These are phyloP conservation scores for Ascocoryne sarcoides DNA, from an alignment of 2,329 filamentous ascomycete species.

Conservation along the genomic window DNA sequence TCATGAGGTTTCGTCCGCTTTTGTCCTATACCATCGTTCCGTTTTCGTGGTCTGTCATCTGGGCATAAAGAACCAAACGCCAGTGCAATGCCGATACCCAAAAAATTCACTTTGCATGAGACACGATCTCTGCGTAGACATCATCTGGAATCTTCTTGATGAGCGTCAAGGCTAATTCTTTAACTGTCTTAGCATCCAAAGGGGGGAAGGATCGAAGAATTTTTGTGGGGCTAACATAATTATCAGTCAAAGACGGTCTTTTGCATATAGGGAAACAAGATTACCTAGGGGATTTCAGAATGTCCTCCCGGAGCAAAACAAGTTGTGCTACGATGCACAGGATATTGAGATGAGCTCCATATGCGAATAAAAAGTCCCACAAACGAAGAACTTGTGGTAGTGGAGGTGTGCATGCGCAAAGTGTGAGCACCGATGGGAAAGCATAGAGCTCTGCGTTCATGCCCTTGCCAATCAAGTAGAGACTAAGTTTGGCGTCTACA, in stretches of 20 bases:
- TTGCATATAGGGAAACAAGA: conserved; percentile 22
- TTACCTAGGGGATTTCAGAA: conserved; percentile 77
- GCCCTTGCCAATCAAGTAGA: conserved; percentile 76
- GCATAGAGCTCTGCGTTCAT: conserved; percentile 93
- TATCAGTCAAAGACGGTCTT: conserved; percentile 3
- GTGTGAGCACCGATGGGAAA: conserved; percentile 87
- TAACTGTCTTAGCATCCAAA: conserved; percentile 74
- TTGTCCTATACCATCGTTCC: no score
- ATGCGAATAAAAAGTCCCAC: conserved; percentile 97
- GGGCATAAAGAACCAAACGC: conserved; percentile 5
- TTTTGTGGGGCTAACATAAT: conserved; percentile 67
- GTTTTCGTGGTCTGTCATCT: no score
- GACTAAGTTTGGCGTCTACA: conserved; percentile 79
- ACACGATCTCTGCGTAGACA: conserved; percentile 81
- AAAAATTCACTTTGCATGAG: conserved; percentile 61
- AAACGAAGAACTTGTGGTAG: conserved; percentile 85
- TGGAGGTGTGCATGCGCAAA: conserved; percentile 93
- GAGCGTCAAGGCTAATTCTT: conserved; percentile 75
- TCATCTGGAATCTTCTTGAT: conserved; percentile 85
- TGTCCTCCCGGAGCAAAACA: conserved; percentile 75
- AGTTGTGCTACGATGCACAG: conserved; percentile 94
- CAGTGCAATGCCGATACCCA: conserved; percentile 1
- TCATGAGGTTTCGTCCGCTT: no score
- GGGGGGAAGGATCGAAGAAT: conserved; percentile 81
- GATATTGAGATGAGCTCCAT: conserved; percentile 89